Evolutionary conservation across 2,329 filamentous ascomycete species (phyloP), one percentile per base, ranked within the genome.

Genomic region (Monosporascus sp.): DNA sequence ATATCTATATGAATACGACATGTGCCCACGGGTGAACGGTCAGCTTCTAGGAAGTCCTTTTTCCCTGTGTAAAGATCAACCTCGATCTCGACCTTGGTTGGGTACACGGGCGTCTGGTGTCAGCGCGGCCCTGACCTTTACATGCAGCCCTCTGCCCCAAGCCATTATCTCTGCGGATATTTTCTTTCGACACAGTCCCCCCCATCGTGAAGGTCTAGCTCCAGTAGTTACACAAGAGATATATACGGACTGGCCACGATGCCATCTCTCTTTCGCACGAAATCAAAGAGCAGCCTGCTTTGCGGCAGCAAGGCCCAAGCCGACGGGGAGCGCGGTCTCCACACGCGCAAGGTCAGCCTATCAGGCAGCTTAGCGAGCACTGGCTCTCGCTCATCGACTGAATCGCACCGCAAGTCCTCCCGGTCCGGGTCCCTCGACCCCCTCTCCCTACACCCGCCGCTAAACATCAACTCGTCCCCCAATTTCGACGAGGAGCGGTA

Each of bases 391-490:
- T 67, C 65, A 2, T 62, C 66, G 7, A 60, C 59, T 11, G 50
- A 50, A 17, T 59, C 59, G 19, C 60, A 57, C 38, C 53, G 59
- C 38, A 58, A 49, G 16, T 52, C 52, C 11, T 34, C 31, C 4
- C 31, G 31, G 31, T 34, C 31, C 7, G 24, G 38, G 41, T 53
- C 55, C 20, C 66, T 60, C 54, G 62, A 68, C 49, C 67, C 67
- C 40, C 62, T 69, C 8, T 66, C 66, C 5, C 47, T 66, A 38
- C 67, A 69, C 48, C 67, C 67, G 8, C 67, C 67, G 22, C 51
- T 69, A 14, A 56, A 54, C 27, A 54, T 69, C 37, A 69, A 69
- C 56, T 58, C 64, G 7, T 67, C 66, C 38, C 67, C 67, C 8
- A 52, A 63, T 37, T 56, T 66, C 44, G 62, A 68, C 41, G 60